Conservation (phyloP, 257 asterid species). For the Coffea eugenioides region DNA sequence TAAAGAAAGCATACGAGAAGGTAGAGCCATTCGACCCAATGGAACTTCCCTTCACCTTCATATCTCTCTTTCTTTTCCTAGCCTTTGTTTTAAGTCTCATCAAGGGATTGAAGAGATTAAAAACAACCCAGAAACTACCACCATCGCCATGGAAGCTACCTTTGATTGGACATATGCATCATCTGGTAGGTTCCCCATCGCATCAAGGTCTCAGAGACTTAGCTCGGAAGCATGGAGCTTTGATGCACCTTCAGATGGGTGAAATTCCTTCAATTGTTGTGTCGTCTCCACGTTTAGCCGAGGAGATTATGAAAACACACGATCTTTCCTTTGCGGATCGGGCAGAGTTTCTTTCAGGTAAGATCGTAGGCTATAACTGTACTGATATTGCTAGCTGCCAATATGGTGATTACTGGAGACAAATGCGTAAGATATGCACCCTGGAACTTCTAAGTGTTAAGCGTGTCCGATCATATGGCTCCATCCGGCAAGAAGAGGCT, state of each 20-base stretch:
- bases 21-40: no score
- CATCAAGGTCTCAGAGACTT: conserved; percentile 24
- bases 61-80: not conserved
- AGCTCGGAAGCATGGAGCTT: conserved; percentile 22
- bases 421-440: conserved; percentile 22
- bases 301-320: conserved; percentile 27
- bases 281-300: conserved; percentile 25
- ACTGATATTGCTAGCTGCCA: conserved; percentile 14
- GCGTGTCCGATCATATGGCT: conserved; percentile 6
- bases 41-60: not conserved
- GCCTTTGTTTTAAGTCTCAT: not conserved
- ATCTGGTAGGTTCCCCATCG: conserved; percentile 16
- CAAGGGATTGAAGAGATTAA: not conserved
- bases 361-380: not conserved
- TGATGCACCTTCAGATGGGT: conserved; percentile 26
- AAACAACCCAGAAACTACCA: conserved; percentile 4
- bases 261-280: conserved; percentile 21
- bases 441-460: conserved; percentile 13
- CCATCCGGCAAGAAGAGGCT: conserved; percentile 12
- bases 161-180: conserved; percentile 28
- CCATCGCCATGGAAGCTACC: conserved; percentile 33
- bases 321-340: conserved; percentile 23
- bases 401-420: conserved; percentile 25
- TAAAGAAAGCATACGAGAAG: no score
- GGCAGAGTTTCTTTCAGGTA: not conserved